These are phyloP conservation scores for Lactarius akahatsu DNA, from an alignment of 768 basidiomycete species.

Conservation along the genomic window DNA sequence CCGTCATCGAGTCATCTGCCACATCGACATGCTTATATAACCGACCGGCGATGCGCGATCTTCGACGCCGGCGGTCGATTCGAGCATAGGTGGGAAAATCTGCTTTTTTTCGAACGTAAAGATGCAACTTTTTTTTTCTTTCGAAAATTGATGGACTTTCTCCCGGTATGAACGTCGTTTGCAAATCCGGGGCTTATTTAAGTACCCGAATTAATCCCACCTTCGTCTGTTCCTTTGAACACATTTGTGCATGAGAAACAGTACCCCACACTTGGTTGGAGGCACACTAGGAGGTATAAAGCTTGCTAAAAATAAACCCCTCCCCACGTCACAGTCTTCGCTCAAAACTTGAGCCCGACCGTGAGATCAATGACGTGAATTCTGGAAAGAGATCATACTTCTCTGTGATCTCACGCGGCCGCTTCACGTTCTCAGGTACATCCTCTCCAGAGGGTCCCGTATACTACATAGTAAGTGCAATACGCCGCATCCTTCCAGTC, in stretches of 20 bases:
- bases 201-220: background rate
- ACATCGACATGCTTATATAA: background rate
- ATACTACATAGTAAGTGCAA: constrained; percentile 62
- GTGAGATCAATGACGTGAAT: constrained; percentile 55
- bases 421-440: constrained; percentile 50
- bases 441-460: constrained; percentile 43
- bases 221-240: background rate
- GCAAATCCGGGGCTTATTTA: background rate
- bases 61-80: background rate
- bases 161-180: background rate
- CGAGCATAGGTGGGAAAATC: background rate
- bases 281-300: too few species aligned
- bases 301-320: too few species aligned
- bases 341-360: constrained; percentile 53
- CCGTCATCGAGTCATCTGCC: too few species aligned
- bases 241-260: too few species aligned
- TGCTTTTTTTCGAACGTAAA: background rate
- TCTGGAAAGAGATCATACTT: constrained; percentile 47
- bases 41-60: background rate
- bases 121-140: background rate
- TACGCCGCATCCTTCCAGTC: constrained; percentile 38
- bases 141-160: background rate
- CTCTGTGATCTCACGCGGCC: constrained; percentile 42
- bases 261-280: too few species aligned
- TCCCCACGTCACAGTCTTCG: background rate